Base-by-base conservation (phyloP, 768 basidiomycete genomes). In the Udeniomyces megalosporus region DNA sequence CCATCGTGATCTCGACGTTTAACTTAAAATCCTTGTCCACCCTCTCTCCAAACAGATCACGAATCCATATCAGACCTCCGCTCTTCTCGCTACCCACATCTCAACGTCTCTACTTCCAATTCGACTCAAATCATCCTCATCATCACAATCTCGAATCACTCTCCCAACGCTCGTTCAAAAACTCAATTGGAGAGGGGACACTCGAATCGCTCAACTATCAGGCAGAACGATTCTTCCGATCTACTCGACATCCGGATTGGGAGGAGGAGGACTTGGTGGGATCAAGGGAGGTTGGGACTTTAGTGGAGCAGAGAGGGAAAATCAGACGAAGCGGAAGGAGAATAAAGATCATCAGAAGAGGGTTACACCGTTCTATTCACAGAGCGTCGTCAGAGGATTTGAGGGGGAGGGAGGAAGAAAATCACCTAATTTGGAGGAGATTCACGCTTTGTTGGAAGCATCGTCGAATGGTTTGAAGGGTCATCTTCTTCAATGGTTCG, bases 101-200 rank as follows among this genome's bases (percentile, higher is more conserved):
- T 82, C 84, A 65, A 79, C 76, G 24, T 75, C 74, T 38, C 84
- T 83, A 3, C 73, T 84, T 31, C 80, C 82, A 2, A 68, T 82
- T 53, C 79, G 84, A 20, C 26, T 32, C 63, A 80, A 78, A 58
- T 61, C n/a, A n/a, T n/a, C n/a, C n/a, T n/a, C n/a, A n/a, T n/a
- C n/a, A n/a, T n/a, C n/a, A n/a, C n/a, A 76, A 46, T 74, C 75
- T 67, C 58, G 69, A 10, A 68, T 78, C 14, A 75, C 77, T 66
- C 71, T 87, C 34, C 69, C 76, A 15, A 77, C 72, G 47, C 68
- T 81, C 45, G 76, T 74, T 26, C 69, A 74, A 3, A 77, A 78
- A 47, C 72, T 86, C 47, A 81, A 80, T 64, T 78, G 78, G 76
- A 76, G 78, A 24, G 79, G 77, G 31, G 73, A 75, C 38, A 77